phyloP scores from a whole-genome alignment of 345 rosid species.

The Alliaria petiolata region DNA sequence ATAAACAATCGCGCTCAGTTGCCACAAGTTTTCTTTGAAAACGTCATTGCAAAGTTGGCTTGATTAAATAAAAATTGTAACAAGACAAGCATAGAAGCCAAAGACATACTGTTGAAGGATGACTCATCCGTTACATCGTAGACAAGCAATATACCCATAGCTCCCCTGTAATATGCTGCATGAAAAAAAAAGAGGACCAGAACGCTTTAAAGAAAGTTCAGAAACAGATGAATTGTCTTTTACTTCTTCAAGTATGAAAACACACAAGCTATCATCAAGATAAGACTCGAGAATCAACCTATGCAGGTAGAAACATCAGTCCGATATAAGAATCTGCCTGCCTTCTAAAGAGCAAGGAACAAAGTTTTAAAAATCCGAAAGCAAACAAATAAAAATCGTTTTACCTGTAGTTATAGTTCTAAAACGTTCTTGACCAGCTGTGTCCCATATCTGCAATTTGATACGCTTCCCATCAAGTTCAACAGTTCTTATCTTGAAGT shows the following conservation, averaged over 20 bases:
- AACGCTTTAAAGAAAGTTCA: neutral
- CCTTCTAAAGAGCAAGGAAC: neutral
- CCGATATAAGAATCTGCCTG: neutral
- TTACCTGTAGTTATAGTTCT: slow-evolving; percentile 80
- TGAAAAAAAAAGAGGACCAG: neutral
- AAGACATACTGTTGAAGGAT: slow-evolving; percentile 72
- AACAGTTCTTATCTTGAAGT: slow-evolving; percentile 64
- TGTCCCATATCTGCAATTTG: slow-evolving; percentile 85
- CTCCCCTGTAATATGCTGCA: slow-evolving; percentile 94
- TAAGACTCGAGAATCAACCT: neutral
- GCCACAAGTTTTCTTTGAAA: neutral
- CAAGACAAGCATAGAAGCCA: neutral
- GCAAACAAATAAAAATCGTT: neutral
- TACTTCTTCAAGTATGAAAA: neutral
- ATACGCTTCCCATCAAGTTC: slow-evolving; percentile 76
- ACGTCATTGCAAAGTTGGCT: neutral
- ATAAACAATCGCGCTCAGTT: neutral
- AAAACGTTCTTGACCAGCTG: slow-evolving; percentile 88
- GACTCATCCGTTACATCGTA: slow-evolving; percentile 95
- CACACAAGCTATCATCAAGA: neutral
- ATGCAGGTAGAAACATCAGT: neutral
- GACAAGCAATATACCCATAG: slow-evolving; percentile 91
- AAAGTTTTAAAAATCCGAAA: neutral
- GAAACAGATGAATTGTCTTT: neutral
- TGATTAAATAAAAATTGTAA: neutral